Evolutionary conservation across 202 grass and related monocot genomes (phyloP), one percentile per base, ranked within the genome.

Genomic region (Carex arenaria): DNA sequence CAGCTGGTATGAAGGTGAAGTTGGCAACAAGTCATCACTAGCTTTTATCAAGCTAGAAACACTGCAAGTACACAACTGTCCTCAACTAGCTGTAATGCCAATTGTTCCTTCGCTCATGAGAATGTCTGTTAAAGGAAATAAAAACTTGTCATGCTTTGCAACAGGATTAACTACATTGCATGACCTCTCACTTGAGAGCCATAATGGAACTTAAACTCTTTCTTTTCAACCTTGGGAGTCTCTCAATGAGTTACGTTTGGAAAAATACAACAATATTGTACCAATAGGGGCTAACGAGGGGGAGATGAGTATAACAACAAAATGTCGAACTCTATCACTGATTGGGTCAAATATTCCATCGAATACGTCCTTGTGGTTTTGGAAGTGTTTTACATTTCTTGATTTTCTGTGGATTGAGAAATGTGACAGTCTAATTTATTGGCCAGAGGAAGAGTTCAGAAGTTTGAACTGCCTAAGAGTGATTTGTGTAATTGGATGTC

Each of bases 381-480:
- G 75, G 75, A 61, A 36, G 8, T 79, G 56, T 60, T 61, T 79
- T 60, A n/a, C 22, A 40, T 79, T 61, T 79, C 53, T 79, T 0
- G 1, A 79, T 40, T 1, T 0, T 4, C 22, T 79, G 4, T 0
- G 0, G 0, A 32, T 79, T 61, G 0, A 0, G 1, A 0, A 11
- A 0, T 91, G 83, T 5, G 9, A 15, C 4, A 28, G 0, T 3
- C 65, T 89, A 3, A 17, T 56, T 13, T 7, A 61, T 82, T 91
- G 83, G 86, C 86, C 72, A 17, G 83, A 74, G 23, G 61, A 83
- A 17, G 83, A 34, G 80, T 80, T 91, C 1, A 69, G 36, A 61
- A 53, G 10, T 69, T 17, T 91, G 51, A 47, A 55, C 23, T 74
- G 26, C 64, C 47, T 88, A 36, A 54, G 1, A 76, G 23, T 0